Evolutionary conservation across 2,329 filamentous ascomycete genomes (phyloP).

Genomic region (Sporothrix brunneoviolacea): DNA sequence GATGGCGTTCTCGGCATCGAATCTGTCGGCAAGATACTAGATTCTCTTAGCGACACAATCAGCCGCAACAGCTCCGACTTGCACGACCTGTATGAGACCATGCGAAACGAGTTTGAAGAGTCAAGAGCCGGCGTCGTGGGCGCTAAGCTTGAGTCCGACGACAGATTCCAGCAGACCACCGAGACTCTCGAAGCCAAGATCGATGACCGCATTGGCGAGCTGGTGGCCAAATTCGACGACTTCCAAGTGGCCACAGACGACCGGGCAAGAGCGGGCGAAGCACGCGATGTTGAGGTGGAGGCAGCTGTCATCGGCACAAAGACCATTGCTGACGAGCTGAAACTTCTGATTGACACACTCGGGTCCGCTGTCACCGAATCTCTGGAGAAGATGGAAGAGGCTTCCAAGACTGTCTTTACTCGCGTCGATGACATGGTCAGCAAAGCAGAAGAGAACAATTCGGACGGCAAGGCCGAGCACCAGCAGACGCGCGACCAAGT

Average conservation of each 20-base stretch:
- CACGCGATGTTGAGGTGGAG: constrained; percentile 65
- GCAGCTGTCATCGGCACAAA: constrained; percentile 70
- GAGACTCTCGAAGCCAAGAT: constrained; percentile 49
- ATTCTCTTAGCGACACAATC: constrained; percentile 58
- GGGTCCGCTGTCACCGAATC: constrained; percentile 74
- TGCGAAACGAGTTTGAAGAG: constrained; percentile 84
- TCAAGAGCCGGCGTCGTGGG: constrained; percentile 73
- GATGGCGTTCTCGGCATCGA: constrained; percentile 68
- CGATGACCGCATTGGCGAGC: constrained; percentile 62
- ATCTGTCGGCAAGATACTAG: constrained; percentile 62
- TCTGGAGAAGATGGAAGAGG: constrained; percentile 78
- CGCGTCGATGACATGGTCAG: constrained; percentile 72
- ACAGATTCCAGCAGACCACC: constrained; percentile 59
- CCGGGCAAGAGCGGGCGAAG: constrained; percentile 65
- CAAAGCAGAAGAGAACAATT: constrained; percentile 69
- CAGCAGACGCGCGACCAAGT: constrained; percentile 76
- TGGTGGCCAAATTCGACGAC: constrained; percentile 84
- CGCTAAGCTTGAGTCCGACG: constrained; percentile 75
- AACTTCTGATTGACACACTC: constrained; percentile 76
- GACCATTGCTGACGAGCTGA: constrained; percentile 77
- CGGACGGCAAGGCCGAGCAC: constrained; percentile 70
- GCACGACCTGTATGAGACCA: constrained; percentile 64
- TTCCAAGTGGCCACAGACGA: constrained; percentile 69
- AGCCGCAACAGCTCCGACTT: constrained; percentile 57
- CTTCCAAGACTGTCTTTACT: constrained; percentile 78